Conservation (phyloP, 2,329 filamentous ascomycete species). For the Microsporum canis region DNA sequence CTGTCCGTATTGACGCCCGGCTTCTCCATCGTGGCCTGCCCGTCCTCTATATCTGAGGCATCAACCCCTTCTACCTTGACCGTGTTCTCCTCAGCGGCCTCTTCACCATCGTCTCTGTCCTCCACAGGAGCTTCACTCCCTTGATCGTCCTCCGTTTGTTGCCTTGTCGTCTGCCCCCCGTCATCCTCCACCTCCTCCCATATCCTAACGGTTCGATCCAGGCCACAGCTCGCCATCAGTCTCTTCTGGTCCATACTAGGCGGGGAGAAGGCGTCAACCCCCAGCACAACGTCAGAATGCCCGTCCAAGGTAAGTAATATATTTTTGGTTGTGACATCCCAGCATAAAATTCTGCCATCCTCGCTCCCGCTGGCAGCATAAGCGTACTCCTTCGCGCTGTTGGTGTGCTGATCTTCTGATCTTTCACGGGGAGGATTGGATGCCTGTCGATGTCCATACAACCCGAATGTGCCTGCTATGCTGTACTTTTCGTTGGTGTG, state of each 20-base stretch:
- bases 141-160: neutral
- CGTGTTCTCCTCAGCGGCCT: neutral
- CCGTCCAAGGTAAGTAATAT: conserved; percentile 56
- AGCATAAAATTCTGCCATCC: conserved; percentile 67
- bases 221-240: conserved; percentile 49
- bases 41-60: neutral
- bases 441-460: conserved; percentile 35
- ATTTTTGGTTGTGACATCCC: conserved; percentile 81
- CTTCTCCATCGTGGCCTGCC: neutral
- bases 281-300: conserved; percentile 48
- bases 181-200: conserved; percentile 40
- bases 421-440: conserved; percentile 6
- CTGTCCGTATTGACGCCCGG: neutral
- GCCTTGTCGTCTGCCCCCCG: neutral
- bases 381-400: conserved; percentile 27
- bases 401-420: conserved; percentile 4
- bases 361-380: conserved; percentile 81
- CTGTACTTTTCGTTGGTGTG: conserved; percentile 77
- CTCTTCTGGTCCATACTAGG: conserved; percentile 40
- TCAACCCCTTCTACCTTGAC: neutral
- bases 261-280: conserved; percentile 41
- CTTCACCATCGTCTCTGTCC: neutral
- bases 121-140: neutral
- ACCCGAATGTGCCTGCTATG: conserved; percentile 72
- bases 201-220: conserved; percentile 51